Evolutionary conservation across 495 filamentous ascomycete genomes (phyloP), one percentile per base, ranked within the genome.

Genomic region (Talaromyces borbonicus): DNA sequence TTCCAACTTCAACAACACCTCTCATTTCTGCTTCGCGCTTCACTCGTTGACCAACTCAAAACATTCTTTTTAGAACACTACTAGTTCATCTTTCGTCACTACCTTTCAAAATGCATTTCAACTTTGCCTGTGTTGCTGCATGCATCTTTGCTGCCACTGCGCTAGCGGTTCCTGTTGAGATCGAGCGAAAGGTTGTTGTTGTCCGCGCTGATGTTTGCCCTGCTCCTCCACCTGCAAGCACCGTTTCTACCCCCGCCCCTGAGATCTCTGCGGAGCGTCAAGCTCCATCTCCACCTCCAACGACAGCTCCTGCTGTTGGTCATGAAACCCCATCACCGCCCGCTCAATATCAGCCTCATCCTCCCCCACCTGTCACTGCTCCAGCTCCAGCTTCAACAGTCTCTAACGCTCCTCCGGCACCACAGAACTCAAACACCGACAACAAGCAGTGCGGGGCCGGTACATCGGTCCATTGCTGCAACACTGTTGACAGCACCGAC

Each of bases 61-160:
- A n/a, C n/a, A 43, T 43, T 18, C 16, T 25, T 14, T 35, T n/a
- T 30, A 45, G 14, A 45, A 45, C 25, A 3, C 43, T n/a, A 35
- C 25, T 18, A 44, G 16, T n/a, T n/a, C n/a, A n/a, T n/a, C n/a
- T n/a, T n/a, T n/a, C n/a, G n/a, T n/a, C n/a, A n/a, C n/a, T n/a
- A n/a, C n/a, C n/a, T n/a, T n/a, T 29, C 43, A 46, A 46, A 35
- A 46, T 46, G 43, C 43, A 46, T 46, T 46, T 46, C 43, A 46
- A 46, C 43, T 35, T 46, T 46, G 43, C 43, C 43, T 46, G 43
- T 46, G 16, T 19, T 29, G 36, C 43, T 31, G 30, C 43, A 8
- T 46, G 43, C 30, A 19, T 46, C 31, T 46, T 46, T 22, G 43
- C 43, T 24, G 30, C 15, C 24, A 31, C 43, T 46, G 43, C 43